Conservation (phyloP, 805 yeast species). For the Teunomyces pallodes region DNA sequence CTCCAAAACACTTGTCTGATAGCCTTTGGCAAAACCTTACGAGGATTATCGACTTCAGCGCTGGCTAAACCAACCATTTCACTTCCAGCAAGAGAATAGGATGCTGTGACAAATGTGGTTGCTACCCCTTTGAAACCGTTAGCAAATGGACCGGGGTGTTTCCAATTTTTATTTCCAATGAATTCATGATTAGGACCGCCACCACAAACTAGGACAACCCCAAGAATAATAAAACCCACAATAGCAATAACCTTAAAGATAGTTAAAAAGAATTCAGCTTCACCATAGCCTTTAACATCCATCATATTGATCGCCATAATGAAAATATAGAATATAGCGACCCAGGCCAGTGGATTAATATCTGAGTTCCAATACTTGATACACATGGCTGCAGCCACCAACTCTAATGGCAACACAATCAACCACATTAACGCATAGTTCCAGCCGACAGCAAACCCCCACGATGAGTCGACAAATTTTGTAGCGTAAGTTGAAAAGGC, state of each 20-base stretch:
- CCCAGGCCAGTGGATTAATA: constrained; percentile 40
- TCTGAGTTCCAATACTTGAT: constrained; percentile 31
- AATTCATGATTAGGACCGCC: constrained; percentile 39
- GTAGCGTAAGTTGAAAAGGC: constrained; percentile 40
- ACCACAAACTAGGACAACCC: constrained; percentile 35
- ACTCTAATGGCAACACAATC: constrained; percentile 34
- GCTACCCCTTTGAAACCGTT: constrained; percentile 40
- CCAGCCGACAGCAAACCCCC: constrained; percentile 43
- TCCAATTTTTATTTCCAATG: constrained; percentile 33
- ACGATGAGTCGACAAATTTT: constrained; percentile 35
- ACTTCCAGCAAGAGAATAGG: constrained; percentile 35
- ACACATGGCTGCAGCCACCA: constrained; percentile 39
- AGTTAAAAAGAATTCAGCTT: constrained; percentile 33
- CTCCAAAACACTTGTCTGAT: constrained; percentile 45
- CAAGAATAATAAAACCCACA: constrained; percentile 36
- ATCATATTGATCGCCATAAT: constrained; percentile 30
- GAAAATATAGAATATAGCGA: constrained; percentile 29
- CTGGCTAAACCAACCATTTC: constrained; percentile 40
- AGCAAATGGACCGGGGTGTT: constrained; percentile 32
- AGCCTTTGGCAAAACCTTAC: constrained; percentile 39
- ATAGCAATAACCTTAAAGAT: constrained; percentile 33
- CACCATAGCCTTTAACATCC: constrained; percentile 39
- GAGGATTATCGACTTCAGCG: constrained; percentile 40
- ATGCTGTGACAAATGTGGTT: constrained; percentile 37
- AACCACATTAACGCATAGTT: constrained; percentile 40